Base-by-base conservation (phyloP, 1,284 basidiomycete genomes). In the Laetiporus sulphureus region DNA sequence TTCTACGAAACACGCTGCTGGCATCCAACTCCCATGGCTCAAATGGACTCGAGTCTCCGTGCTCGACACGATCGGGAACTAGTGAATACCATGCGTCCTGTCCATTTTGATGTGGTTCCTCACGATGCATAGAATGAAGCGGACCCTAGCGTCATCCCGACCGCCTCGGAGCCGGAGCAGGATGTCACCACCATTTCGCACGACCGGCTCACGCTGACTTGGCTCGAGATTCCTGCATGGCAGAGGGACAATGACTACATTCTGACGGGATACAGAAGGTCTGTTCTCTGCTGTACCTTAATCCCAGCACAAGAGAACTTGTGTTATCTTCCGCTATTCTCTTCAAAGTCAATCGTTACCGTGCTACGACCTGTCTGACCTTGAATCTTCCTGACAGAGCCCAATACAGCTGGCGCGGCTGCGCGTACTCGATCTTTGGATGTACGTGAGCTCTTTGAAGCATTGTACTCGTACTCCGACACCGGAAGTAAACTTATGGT, bases 181-280 rank as follows among this genome's bases (percentile, higher is more conserved):
- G 12, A 13, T 22, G 5, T 36, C 34, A 5, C 4, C 12, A 1
- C 23, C 24, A 34, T 42, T 12, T 7, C 19, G 18, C 39, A 35
- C 24, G 43, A 25, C 30, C 44, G 45, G 32, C 39, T 49, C 49
- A 81, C 76, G 13, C 52, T 83, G 39, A 66, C 64, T n/a, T 85
- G 78, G 76, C 46, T 62, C n/a, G 77, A 83, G 43, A 66, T 84
- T 37, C 74, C 77, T 36, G 70, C 72, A 29, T 87, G 81, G 82
- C 78, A 78, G 58, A 72, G 64, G 50, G 84, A 91, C 61, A 91
- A 91, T 52, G 81, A 85, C 50, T 83, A 75, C 56, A 85, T 91
- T 49, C 41, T 77, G 46, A 66, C 62, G 19, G 89, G 89, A 2
- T 91, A 91, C 59, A 68, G 88, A 57, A 70, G 77, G 77, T 85